A percentile compares a stretch with the other conserved stretches of the same genome.
phyloP scores from a whole-genome alignment of 2,329 filamentous ascomycete species.

The Aspergillus ochraceus region DNA sequence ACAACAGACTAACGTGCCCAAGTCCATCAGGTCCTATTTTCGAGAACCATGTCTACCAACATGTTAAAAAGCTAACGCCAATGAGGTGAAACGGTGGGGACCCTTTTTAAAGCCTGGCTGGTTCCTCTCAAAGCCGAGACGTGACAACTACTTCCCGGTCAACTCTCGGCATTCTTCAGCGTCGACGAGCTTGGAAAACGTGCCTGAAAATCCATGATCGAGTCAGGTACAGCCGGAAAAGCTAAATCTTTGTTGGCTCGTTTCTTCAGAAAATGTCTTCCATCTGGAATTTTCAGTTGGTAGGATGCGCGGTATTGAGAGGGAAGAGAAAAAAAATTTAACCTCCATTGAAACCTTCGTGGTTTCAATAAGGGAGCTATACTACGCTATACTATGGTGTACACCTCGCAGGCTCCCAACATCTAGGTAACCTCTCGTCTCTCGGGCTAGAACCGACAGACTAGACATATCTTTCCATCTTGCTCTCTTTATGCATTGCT shows the following conservation, averaged over 20 bases:
- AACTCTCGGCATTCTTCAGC: neutral
- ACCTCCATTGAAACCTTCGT: neutral
- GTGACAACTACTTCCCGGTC: neutral
- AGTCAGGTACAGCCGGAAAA: neutral
- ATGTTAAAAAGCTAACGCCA: too few species aligned
- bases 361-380: neutral
- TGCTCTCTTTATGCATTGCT: too few species aligned
- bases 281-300: too few species aligned
- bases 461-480: too few species aligned
- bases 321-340: neutral
- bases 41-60: neutral
- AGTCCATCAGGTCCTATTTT: neutral
- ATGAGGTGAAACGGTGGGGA: neutral
- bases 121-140: neutral
- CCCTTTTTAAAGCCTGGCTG: neutral
- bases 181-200: neutral
- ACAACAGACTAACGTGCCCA: neutral
- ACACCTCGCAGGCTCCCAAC: neutral
- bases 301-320: too few species aligned
- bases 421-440: neutral
- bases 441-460: too few species aligned
- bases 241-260: neutral
- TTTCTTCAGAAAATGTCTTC: too few species aligned
- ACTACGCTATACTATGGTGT: too few species aligned
- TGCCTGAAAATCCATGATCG: neutral